These are phyloP conservation scores for Magnaporthiopsis rhizophila DNA, from an alignment of 2,329 filamentous ascomycete genomes.

Conservation along the genomic window DNA sequence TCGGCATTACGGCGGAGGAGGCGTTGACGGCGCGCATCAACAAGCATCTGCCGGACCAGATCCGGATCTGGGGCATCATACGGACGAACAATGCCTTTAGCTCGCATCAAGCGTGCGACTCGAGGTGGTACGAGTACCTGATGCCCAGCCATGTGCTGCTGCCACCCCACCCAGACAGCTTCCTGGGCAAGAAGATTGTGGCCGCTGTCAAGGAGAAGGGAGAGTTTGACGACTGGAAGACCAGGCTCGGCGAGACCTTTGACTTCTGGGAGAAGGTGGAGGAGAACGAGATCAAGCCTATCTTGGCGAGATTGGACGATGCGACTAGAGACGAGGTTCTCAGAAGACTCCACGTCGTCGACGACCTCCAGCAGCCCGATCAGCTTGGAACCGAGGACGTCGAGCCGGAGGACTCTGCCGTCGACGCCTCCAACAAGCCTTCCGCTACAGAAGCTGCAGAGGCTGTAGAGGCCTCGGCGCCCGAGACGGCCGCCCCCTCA, in stretches of 20 bases:
- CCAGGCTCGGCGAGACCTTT: slow-evolving; percentile 67
- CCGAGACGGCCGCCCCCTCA: no score
- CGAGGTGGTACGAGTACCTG: slow-evolving; percentile 93
- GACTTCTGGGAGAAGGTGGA: slow-evolving; percentile 80
- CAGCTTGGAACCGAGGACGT: neutral
- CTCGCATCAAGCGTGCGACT: slow-evolving; percentile 91
- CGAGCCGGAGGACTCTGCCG: neutral
- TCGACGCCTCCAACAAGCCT: neutral
- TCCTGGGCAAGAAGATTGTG: slow-evolving; percentile 73
- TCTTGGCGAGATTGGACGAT: slow-evolving; percentile 54
- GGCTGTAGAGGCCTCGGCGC: neutral
- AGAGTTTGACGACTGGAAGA: slow-evolving; percentile 59
- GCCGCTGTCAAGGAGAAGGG: slow-evolving; percentile 67
- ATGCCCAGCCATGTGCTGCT: slow-evolving; percentile 90
- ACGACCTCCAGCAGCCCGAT: slow-evolving; percentile 16
- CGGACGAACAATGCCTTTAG: slow-evolving; percentile 86
- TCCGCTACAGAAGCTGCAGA: neutral
- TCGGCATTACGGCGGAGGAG: neutral
- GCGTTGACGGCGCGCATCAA: slow-evolving; percentile 83
- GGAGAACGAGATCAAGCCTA: slow-evolving; percentile 68
- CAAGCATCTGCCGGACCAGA: slow-evolving; percentile 72
- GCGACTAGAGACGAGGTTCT: slow-evolving; percentile 55
- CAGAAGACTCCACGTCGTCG: slow-evolving; percentile 46
- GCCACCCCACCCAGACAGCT: slow-evolving; percentile 84
- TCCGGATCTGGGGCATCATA: slow-evolving; percentile 90